Percentiles rank a stretch among this genome's conserved stretches.
Conservation (phyloP, 148 eudicot genomes). For the Rhododendron griersonianum region DNA sequence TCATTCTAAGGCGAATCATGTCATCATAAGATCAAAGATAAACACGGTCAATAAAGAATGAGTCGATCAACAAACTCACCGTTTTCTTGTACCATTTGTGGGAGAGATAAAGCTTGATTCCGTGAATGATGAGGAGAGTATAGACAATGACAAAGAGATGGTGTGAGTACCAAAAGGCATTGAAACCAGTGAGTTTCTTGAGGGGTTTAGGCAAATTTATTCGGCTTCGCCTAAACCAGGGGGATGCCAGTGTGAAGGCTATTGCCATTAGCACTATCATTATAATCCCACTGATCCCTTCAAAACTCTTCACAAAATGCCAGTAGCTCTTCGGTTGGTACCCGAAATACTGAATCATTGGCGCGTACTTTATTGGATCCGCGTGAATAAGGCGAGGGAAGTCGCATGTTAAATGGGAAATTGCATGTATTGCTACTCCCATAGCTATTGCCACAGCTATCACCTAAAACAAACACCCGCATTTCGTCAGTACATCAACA, state of each 20-base stretch:
- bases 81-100: conserved; percentile 42
- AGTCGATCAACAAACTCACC: conserved; percentile 18
- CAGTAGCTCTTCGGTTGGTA: conserved; percentile 37
- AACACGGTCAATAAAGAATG: not conserved
- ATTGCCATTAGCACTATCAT: conserved; percentile 54
- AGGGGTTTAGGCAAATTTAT: conserved; percentile 35
- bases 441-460: conserved; percentile 43
- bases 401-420: conserved; percentile 39
- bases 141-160: conserved; percentile 54
- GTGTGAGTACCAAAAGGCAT: conserved; percentile 65
- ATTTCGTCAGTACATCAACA: not conserved
- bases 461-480: conserved; percentile 18
- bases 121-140: conserved; percentile 38
- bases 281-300: conserved; percentile 47
- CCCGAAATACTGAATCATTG: conserved; percentile 35
- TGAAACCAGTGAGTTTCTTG: conserved; percentile 51
- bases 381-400: conserved; percentile 45
- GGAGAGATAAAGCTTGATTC: conserved; percentile 38
- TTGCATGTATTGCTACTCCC: conserved; percentile 44
- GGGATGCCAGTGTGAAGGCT: conserved; percentile 48
- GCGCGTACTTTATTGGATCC: conserved; percentile 17
- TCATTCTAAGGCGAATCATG: not conserved
- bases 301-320: conserved; percentile 41
- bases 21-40: not conserved
- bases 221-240: conserved; percentile 43